These are phyloP conservation scores for Athelia psychrophila DNA, from an alignment of 1,284 basidiomycete genomes.

Conservation along the genomic window DNA sequence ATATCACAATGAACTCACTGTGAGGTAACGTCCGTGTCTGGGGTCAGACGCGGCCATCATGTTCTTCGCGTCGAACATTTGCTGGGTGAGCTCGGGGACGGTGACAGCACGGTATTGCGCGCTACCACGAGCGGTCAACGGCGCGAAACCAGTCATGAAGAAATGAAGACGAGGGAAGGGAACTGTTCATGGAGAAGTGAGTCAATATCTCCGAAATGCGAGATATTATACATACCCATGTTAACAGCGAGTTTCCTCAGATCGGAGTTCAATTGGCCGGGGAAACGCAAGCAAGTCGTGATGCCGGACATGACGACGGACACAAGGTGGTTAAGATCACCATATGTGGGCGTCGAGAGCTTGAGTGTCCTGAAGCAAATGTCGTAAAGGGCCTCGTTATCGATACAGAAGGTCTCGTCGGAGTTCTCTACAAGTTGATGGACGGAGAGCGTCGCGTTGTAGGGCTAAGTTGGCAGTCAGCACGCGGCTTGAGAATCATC, in stretches of 20 bases:
- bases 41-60: constrained; percentile 98
- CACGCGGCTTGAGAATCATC: background rate
- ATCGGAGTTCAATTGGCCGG: constrained; percentile 98
- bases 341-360: constrained; percentile 91
- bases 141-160: constrained; percentile 98
- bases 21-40: constrained; percentile 92
- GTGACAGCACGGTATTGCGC: constrained; percentile 94
- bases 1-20: constrained; percentile 44
- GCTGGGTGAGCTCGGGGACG: constrained; percentile 94
- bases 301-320: constrained; percentile 98
- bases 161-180: constrained; percentile 99
- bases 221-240: constrained; percentile 69
- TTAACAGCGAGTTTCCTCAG: constrained; percentile 97
- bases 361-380: constrained; percentile 98
- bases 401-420: constrained; percentile 94
- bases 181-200: constrained; percentile 41
- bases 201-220: background rate
- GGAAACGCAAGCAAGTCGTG: constrained; percentile 96
- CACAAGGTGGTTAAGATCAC: constrained; percentile 96
- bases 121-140: constrained; percentile 90
- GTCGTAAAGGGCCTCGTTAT: constrained; percentile 98
- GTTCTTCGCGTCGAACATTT: constrained; percentile 99
- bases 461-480: constrained; percentile 51
- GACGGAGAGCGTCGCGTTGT: constrained; percentile 93
- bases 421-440: constrained; percentile 97